Evolutionary conservation across 345 rosid genomes (phyloP).

Genomic region (Citrus reticulata): DNA sequence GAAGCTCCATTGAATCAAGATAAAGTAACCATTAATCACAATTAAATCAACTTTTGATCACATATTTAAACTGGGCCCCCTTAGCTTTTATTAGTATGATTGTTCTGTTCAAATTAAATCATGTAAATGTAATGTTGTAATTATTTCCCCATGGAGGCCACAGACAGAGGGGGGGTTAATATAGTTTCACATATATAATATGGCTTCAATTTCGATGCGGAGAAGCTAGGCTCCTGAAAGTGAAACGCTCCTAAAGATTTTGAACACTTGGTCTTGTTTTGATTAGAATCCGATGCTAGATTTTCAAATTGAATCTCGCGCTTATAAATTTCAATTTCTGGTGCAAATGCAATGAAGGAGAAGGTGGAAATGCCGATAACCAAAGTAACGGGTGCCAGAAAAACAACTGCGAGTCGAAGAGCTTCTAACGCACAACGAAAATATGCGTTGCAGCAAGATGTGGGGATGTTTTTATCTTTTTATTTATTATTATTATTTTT

Average conservation of each 20-base stretch:
- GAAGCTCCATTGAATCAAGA: conserved; percentile 36
- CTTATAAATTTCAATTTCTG: conserved; percentile 3
- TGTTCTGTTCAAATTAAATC: conserved; percentile 18
- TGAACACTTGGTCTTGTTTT: conserved; percentile 9
- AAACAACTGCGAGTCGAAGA: conserved; percentile 31
- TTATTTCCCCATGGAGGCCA: background rate
- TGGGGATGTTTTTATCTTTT: conserved; percentile 15
- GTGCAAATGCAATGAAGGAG: conserved; percentile 21
- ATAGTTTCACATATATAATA: conserved; percentile 6
- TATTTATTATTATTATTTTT: too few species aligned
- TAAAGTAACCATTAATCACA: conserved; percentile 36
- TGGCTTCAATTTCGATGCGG: conserved; percentile 28
- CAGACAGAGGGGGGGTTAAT: background rate
- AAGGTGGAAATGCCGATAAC: conserved; percentile 43
- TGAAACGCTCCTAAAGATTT: conserved; percentile 18
- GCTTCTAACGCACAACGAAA: conserved; percentile 47
- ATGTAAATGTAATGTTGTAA: background rate
- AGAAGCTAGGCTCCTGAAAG: conserved; percentile 18
- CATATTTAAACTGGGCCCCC: conserved; percentile 15
- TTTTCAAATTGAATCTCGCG: conserved; percentile 10
- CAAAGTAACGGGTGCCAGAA: conserved; percentile 28
- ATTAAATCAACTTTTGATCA: conserved; percentile 16
- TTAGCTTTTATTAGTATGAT: conserved; percentile 1
- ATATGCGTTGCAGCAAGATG: conserved; percentile 72
- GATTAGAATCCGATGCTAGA: conserved; percentile 15